Percentiles rank a stretch among this genome's conserved stretches.
These are phyloP conservation scores for Colletotrichum lindemuthianum DNA, from an alignment of 2,329 filamentous ascomycete genomes.

Conservation along the genomic window DNA sequence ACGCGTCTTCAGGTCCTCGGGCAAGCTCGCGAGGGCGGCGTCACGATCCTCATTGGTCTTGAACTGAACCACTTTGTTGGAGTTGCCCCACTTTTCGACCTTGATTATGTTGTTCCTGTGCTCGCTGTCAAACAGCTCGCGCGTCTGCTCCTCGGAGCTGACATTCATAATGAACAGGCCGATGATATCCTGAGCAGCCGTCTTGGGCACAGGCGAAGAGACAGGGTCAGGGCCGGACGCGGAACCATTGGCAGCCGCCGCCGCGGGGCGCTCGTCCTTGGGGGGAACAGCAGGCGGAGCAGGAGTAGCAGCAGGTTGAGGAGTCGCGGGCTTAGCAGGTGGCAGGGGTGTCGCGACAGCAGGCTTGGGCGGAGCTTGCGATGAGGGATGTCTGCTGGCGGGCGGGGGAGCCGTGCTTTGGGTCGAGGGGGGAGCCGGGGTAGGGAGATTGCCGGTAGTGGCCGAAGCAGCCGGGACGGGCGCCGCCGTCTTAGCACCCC, in stretches of 20 bases:
- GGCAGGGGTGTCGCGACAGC: conserved; percentile 48
- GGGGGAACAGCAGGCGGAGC: conserved; percentile 62
- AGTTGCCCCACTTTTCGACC: conserved; percentile 80
- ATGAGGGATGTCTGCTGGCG: conserved; percentile 47
- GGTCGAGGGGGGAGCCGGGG: conserved; percentile 49
- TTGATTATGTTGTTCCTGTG: conserved; percentile 83
- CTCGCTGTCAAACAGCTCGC: conserved; percentile 83
- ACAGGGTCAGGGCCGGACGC: conserved; percentile 61
- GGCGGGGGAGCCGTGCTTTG: conserved; percentile 48
- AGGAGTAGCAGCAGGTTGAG: conserved; percentile 59
- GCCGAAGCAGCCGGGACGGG: conserved; percentile 50
- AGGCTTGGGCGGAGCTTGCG: conserved; percentile 54
- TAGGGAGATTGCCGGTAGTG: conserved; percentile 45
- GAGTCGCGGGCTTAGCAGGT: conserved; percentile 54
- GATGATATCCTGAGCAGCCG: conserved; percentile 72
- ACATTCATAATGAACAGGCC: conserved; percentile 92
- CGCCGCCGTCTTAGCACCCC: conserved; percentile 77
- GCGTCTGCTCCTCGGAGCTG: conserved; percentile 83
- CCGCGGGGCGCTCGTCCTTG: conserved; percentile 62
- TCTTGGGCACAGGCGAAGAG: conserved; percentile 70
- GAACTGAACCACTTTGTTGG: conserved; percentile 89
- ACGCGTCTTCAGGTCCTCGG: conserved; percentile 79
- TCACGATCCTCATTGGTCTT: conserved; percentile 82
- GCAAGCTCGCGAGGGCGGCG: conserved; percentile 77
- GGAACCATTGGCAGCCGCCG: conserved; percentile 62